Evolutionary conservation across 1,139 yeast species (phyloP).

Genomic region (Candida gigantensis): DNA sequence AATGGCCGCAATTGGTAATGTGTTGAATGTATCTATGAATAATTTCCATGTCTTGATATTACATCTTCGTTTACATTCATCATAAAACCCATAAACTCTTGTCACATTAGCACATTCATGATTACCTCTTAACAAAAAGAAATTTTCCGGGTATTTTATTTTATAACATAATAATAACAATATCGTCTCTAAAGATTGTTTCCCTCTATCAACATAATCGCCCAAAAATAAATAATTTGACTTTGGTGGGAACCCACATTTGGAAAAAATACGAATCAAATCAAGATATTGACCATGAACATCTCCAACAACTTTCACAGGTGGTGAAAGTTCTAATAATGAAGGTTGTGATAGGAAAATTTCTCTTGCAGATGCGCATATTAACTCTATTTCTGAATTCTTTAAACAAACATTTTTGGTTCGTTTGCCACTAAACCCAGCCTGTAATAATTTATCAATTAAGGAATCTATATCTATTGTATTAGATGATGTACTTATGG

Average conservation of each 20-base stretch:
- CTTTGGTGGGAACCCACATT: slow-evolving; percentile 80
- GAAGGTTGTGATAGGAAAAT: slow-evolving; percentile 78
- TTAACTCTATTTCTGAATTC: slow-evolving; percentile 79
- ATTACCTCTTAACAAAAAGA: slow-evolving; percentile 80
- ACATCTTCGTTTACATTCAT: slow-evolving; percentile 84
- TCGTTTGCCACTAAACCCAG: slow-evolving; percentile 92
- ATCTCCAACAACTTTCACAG: slow-evolving; percentile 86
- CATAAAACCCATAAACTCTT: slow-evolving; percentile 83
- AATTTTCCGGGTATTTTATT: slow-evolving; percentile 80
- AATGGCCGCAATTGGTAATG: slow-evolving; percentile 91
- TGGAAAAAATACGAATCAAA: slow-evolving; percentile 68
- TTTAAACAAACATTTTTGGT: slow-evolving; percentile 87
- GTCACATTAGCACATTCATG: slow-evolving; percentile 86
- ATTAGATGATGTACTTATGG: slow-evolving; percentile 20
- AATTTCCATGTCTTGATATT: slow-evolving; percentile 92
- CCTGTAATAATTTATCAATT: slow-evolving; percentile 86
- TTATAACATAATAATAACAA: slow-evolving; percentile 70
- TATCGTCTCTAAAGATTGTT: slow-evolving; percentile 80
- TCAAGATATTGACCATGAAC: slow-evolving; percentile 85
- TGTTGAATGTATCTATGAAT: slow-evolving; percentile 91
- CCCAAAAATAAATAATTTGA: slow-evolving; percentile 80
- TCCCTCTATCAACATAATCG: slow-evolving; percentile 85
- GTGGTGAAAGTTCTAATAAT: slow-evolving; percentile 72
- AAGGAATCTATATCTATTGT: slow-evolving; percentile 81
- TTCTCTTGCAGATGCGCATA: slow-evolving; percentile 80